A percentile compares a stretch with the other conserved stretches of the same genome.
phyloP scores from a whole-genome alignment of 129 eudicot species.

The Helianthus annuus region HanXRQr2.0-SUNRISE NC_035448.2:151482029-151482528 shows the following conservation, averaged over 20 bases:
- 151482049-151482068: too few species aligned
- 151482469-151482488: neutral
- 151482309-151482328: constrained; percentile 47
- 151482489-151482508: constrained; percentile 19
- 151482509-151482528: constrained; percentile 56
- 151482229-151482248: too few species aligned
- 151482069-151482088: too few species aligned
- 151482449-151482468: constrained; percentile 20
- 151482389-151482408: constrained; percentile 58
- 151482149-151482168: too few species aligned
- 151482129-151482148: too few species aligned
- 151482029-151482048: too few species aligned
- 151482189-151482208: too few species aligned
- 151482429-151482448: constrained; percentile 39
- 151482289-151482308: constrained; percentile 57
- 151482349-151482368: constrained; percentile 60
- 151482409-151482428: constrained; percentile 53
- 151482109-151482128: too few species aligned
- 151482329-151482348: constrained; percentile 72
- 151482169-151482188: too few species aligned
- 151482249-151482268: constrained; percentile 41
- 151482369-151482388: constrained; percentile 57
- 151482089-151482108: too few species aligned
- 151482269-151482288: constrained; percentile 62
- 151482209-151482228: too few species aligned